A percentile compares a stretch with the other conserved stretches of the same genome.
Evolutionary conservation across 2,329 filamentous ascomycete genomes (phyloP).

Genomic region (Helotiales sp.): DNA sequence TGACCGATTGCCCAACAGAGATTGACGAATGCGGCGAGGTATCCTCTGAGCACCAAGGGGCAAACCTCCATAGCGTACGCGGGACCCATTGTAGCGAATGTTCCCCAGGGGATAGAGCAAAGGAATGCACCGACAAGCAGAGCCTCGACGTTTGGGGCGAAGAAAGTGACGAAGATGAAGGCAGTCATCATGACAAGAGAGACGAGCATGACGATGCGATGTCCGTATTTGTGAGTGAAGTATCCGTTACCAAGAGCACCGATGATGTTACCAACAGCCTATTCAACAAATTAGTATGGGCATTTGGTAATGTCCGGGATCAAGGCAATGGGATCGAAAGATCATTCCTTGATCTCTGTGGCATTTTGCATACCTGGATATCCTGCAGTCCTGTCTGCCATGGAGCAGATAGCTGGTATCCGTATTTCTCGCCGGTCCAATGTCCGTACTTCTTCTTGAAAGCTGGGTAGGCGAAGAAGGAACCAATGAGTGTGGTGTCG

Average conservation of each 20-base stretch:
- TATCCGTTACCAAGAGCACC: slow-evolving; percentile 52
- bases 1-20: slow-evolving; percentile 56
- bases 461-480: slow-evolving; percentile 44
- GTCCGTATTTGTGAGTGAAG: slow-evolving; percentile 53
- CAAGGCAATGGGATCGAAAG: too few species aligned
- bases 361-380: too few species aligned
- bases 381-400: slow-evolving; percentile 42
- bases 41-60: slow-evolving; percentile 49
- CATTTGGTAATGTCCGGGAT: too few species aligned
- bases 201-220: slow-evolving; percentile 52
- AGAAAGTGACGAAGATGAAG: slow-evolving; percentile 55
- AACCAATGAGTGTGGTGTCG: slow-evolving; percentile 46
- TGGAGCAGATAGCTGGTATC: slow-evolving; percentile 36
- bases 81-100: slow-evolving; percentile 51
- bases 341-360: too few species aligned
- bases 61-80: slow-evolving; percentile 52
- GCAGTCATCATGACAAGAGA: slow-evolving; percentile 50
- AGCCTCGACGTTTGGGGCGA: slow-evolving; percentile 51
- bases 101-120: slow-evolving; percentile 54
- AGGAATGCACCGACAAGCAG: slow-evolving; percentile 54
- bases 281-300: too few species aligned
- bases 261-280: slow-evolving; percentile 46
- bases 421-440: slow-evolving; percentile 10
- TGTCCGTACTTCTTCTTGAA: slow-evolving; percentile 31
- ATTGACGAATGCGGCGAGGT: slow-evolving; percentile 52